Evolutionary conservation across 805 yeast species (phyloP).

Genomic region (Sungouiozyma ichnusensis): DNA sequence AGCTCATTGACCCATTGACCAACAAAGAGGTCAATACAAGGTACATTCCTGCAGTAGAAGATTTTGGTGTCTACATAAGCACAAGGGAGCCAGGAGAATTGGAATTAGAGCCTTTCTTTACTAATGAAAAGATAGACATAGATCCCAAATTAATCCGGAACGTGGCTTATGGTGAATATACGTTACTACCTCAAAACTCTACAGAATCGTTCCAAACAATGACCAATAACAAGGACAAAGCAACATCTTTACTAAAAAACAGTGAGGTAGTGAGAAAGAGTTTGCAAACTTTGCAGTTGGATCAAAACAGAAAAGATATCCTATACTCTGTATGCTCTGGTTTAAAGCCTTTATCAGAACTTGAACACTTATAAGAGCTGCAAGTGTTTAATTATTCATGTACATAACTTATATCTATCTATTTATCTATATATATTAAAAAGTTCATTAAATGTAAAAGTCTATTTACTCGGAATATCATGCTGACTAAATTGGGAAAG

Average conservation of each 20-base stretch:
- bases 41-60: background rate
- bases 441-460: background rate
- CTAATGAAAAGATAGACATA: conserved; percentile 11
- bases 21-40: background rate
- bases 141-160: conserved; percentile 9
- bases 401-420: background rate
- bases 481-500: background rate
- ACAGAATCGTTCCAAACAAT: conserved; percentile 10
- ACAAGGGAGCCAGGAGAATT: conserved; percentile 35
- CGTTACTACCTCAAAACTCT: conserved; percentile 5
- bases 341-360: conserved; percentile 14
- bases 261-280: conserved; percentile 18
- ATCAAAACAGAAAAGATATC: conserved; percentile 10
- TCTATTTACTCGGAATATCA: background rate
- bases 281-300: conserved; percentile 10
- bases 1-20: background rate
- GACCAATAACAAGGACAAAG: conserved; percentile 12
- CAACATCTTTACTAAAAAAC: conserved; percentile 10
- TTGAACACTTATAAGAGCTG: background rate
- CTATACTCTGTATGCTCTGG: conserved; percentile 26
- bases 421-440: no score
- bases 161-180: conserved; percentile 18
- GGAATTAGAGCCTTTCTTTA: conserved; percentile 18
- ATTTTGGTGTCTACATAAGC: conserved; percentile 52
- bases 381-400: background rate